Evolutionary conservation across 2,329 filamentous ascomycete genomes (phyloP), one percentile per base, ranked within the genome.

Genomic region (Phaeomoniella chlamydospora): DNA sequence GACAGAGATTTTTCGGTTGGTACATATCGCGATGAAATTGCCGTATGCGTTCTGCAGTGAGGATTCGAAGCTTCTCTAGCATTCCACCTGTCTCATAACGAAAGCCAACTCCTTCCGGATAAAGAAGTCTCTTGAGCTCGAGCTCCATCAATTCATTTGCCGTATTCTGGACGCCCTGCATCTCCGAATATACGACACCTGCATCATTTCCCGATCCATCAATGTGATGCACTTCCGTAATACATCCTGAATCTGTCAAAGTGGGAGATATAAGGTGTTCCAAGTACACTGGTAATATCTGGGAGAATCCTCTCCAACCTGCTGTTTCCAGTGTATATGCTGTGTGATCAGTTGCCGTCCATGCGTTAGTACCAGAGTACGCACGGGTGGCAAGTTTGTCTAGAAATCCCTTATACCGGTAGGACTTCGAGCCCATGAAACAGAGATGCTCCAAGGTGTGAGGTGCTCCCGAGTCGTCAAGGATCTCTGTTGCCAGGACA

Each of bases 11-110:
- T 54, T 87, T 88, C 3, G 90, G 90, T 54, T 96, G 88, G 52
- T 98, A 98, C 88, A 98, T 96, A 44, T 87, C 82, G 42, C 77
- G 77, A 56, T 98, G 90, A 50, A 96, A 98, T 39, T 79, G 75
- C n/a, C 90, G 78, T 45, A 98, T 98, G 29, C 86, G 77, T 36
- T 94, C 81, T 2, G 86, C 77, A 0, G 85, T 90, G 33, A 98
- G 64, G 3, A 86, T 76, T 30, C 90, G 77, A 34, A 98, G 68
- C 19, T 86, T 80, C 48, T 94, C 84, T 64, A 92, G 92, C 79
- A 94, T 85, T 11, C 90, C 90, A 10, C 90, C 90, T n/a, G 90
- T 98, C 59, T 98, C 90, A 48, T 94, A 96, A 39, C 88, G 78
- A 53, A 94, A 98, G 2, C 90, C 90, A 37, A 92, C 76, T 33